These are phyloP conservation scores for Xylaria castorea DNA, from an alignment of 495 filamentous ascomycete species.

Conservation along the genomic window DNA sequence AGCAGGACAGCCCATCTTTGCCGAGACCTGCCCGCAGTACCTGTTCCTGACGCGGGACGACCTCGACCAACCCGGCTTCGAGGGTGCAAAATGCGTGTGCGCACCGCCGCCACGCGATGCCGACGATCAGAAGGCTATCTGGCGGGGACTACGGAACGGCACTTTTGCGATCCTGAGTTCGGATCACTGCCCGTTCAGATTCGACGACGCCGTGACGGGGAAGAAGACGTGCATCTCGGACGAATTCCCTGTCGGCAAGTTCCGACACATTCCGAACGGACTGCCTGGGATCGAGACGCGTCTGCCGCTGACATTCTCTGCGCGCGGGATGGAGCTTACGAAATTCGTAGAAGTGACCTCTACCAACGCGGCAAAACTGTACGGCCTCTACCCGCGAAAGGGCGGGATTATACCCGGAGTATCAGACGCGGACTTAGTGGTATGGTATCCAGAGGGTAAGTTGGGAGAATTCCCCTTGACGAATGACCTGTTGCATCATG, in stretches of 20 bases:
- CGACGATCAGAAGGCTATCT: slow-evolving; percentile 52
- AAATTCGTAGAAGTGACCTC: slow-evolving; percentile 66
- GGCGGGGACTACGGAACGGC: slow-evolving; percentile 53
- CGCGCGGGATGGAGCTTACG: slow-evolving; percentile 55
- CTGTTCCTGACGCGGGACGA: slow-evolving; percentile 63
- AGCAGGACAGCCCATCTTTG: slow-evolving; percentile 61
- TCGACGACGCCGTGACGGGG: slow-evolving; percentile 52
- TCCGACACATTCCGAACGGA: slow-evolving; percentile 64
- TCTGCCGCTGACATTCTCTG: slow-evolving; percentile 55
- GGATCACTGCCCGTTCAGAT: slow-evolving; percentile 64
- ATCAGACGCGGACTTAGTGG: slow-evolving; percentile 60
- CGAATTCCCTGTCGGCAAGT: slow-evolving; percentile 55
- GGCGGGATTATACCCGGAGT: slow-evolving; percentile 61
- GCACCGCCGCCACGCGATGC: slow-evolving; percentile 51
- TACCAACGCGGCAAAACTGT: slow-evolving; percentile 66
- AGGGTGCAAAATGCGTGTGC: slow-evolving; percentile 61
- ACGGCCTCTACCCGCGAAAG: slow-evolving; percentile 63
- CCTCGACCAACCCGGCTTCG: slow-evolving; percentile 57
- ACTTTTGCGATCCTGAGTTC: slow-evolving; percentile 62
- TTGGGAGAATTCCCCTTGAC: slow-evolving; percentile 51
- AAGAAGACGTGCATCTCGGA: slow-evolving; percentile 54
- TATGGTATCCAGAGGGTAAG: slow-evolving; percentile 58
- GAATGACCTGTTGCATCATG: slow-evolving; percentile 64
- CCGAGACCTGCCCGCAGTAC: slow-evolving; percentile 72
- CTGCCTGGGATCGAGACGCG: slow-evolving; percentile 67